Evolutionary conservation across 2,329 filamentous ascomycete genomes (phyloP).

Genomic region (Lecanicillium sp.): DNA sequence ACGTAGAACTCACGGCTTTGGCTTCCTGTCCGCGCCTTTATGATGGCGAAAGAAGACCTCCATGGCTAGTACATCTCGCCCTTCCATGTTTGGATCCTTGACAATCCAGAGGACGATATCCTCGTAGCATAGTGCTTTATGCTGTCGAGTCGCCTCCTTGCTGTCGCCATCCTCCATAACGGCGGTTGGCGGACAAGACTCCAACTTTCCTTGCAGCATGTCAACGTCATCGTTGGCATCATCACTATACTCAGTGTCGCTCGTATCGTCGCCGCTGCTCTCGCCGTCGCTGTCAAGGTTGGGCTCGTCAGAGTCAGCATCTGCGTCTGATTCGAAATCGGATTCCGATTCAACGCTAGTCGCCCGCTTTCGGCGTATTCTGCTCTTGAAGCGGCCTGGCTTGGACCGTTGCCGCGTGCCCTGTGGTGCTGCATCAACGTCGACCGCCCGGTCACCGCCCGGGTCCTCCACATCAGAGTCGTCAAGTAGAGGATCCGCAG

Average conservation of each 20-base stretch:
- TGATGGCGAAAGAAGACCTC: conserved; percentile 8
- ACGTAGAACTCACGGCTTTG: conserved; percentile 4
- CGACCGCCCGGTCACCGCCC: not conserved
- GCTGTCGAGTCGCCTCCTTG: not conserved
- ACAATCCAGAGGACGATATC: conserved; percentile 9
- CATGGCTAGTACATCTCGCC: conserved; percentile 7
- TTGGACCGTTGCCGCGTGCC: not conserved
- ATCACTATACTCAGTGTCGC: conserved; percentile 6
- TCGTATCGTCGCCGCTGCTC: conserved; percentile 1
- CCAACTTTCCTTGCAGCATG: not conserved
- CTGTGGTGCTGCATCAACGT: not conserved
- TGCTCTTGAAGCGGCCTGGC: not conserved
- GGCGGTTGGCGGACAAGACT: not conserved
- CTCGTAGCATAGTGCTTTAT: conserved; percentile 9
- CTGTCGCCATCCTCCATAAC: not conserved
- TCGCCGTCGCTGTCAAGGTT: not conserved
- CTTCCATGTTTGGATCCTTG: conserved; percentile 6
- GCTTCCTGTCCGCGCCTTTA: conserved; percentile 9
- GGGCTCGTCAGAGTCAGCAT: not conserved
- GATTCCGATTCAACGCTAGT: not conserved
- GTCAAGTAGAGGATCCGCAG: conserved; percentile 14
- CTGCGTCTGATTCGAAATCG: not conserved
- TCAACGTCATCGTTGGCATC: conserved; percentile 3
- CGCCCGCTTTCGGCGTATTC: not conserved
- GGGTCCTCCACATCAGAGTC: conserved; percentile 4